Evolutionary conservation across 129 eudicot species (phyloP), one percentile per base, ranked within the genome.

Genomic region (Heracleum sosnowskyi): DNA sequence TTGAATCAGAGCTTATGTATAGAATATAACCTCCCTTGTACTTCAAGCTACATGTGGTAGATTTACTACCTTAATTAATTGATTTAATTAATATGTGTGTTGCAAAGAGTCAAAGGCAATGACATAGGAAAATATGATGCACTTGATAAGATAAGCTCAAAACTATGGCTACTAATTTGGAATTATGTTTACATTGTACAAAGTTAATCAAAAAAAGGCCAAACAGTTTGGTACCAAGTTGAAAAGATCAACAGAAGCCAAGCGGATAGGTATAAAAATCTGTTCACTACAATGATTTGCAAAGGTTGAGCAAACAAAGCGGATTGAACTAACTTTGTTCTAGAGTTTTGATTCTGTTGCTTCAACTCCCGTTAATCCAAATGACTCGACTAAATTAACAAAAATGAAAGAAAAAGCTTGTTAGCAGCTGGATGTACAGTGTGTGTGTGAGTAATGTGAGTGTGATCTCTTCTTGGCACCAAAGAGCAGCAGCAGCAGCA

Each of bases 31-130:
- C 36, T 24, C 53, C 47, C 74, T 84, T 78, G 46, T 53, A n/a
- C 40, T 47, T 81, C 13, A 80, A 84, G 81, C 84, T 68, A 45
- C 69, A 81, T 76, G 49, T 35, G 76, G 49, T 31, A 35, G 47
- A 74, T 62, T 80, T 79, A 49, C 66, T 46, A 45, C 15, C 31
- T n/a, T n/a, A n/a, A n/a, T n/a, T n/a, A n/a, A n/a, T n/a, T n/a
- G n/a, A n/a, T n/a, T n/a, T n/a, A n/a, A n/a, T n/a, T n/a, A n/a
- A n/a, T n/a, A n/a, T 64, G 6, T 64, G 71, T 66, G 4, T 31
- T 66, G 12, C 11, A 66, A 34, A 18, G 45, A 69, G 44, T 8
- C 68, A 60, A n/a, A 60, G 16, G 33, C 68, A 60, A n/a, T 60
- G 68, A 60, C 68, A 11, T 60, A 60, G 18, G 74, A 18, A 69